Evolutionary conservation across 495 filamentous ascomycete species (phyloP), one percentile per base, ranked within the genome.

Genomic region (Daldinia vernicosa): DNA sequence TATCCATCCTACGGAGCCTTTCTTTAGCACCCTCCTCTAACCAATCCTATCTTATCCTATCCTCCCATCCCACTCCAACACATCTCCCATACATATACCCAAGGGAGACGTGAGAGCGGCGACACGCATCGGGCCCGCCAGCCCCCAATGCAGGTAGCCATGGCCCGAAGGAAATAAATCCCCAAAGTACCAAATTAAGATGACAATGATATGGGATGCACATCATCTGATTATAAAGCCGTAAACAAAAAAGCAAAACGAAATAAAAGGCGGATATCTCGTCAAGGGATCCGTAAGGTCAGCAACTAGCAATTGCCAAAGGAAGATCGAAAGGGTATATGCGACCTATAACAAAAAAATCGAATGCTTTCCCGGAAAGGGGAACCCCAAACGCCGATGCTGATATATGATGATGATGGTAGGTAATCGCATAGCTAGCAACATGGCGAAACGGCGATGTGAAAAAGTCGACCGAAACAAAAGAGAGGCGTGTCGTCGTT

Each of bases 401-500:
- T 72, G 60, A 60, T 64, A 63, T 30, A 53, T 61, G 43, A 47
- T 24, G 17, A 47, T 43, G 27, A 19, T n/a, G n/a, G n/a, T n/a
- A n/a, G n/a, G n/a, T 54, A 51, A 58, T 62, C 62, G 53, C 32
- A 61, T 15, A 62, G 51, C 63, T 54, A 61, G 57, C 40, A 30
- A 22, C 11, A 59, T 33, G 47, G 17, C 32, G 51, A 51, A 26
- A 43, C 39, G 69, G 26, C 45, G 45, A 53, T 37, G 28, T 28
- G 54, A 45, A 58, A 45, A 58, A 52, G 37, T 62, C 60, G 60
- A 26, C 45, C 26, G 17, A 2, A 47, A 73, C 60, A 73, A 69
- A 73, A 58, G 66, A 66, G 52, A 73, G 61, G 52, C 70, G 57
- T 73, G 28, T 73, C 65, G 39, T 73, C 70, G 66, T 73, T 57